A percentile compares a stretch with the other conserved stretches of the same genome.
phyloP scores from a whole-genome alignment of 2,329 filamentous ascomycete genomes.

The Ophiostoma sp. region DNA sequence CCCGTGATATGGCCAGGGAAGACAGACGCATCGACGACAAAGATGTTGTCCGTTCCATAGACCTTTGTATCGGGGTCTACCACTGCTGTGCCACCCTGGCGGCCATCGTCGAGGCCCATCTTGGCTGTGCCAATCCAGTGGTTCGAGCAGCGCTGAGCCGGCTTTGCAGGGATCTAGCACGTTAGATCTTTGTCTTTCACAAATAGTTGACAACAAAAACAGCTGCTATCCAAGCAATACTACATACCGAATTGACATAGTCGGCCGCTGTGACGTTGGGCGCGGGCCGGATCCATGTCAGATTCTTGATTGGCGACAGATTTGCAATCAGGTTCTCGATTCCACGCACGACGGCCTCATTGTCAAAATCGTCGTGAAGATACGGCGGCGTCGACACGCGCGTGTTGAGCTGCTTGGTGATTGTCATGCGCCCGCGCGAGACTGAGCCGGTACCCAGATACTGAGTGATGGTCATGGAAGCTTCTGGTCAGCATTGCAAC shows the following conservation, averaged over 20 bases:
- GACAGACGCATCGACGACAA: neutral
- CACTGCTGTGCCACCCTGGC: conserved; percentile 50
- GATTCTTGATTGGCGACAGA: too few relatives aligned
- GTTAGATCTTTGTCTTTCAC: conserved; percentile 32
- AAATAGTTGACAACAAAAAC: too few relatives aligned
- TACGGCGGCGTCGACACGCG: too few relatives aligned
- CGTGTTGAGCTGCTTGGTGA: too few relatives aligned
- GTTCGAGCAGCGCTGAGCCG: conserved; percentile 7
- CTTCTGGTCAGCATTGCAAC: too few relatives aligned
- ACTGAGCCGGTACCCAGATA: too few relatives aligned
- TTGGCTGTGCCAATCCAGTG: conserved; percentile 58
- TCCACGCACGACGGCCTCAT: too few relatives aligned
- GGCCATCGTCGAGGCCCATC: conserved; percentile 53
- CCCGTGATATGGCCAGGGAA: neutral
- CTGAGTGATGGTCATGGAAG: too few relatives aligned
- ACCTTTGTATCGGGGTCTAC: conserved; percentile 60
- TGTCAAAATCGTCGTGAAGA: too few relatives aligned
- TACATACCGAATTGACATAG: conserved; percentile 39
- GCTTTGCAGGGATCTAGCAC: conserved; percentile 42
- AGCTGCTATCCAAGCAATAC: conserved; percentile 24
- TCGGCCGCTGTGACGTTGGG: neutral
- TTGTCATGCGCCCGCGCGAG: too few relatives aligned
- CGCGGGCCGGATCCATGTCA: too few relatives aligned
- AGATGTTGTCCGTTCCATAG: conserved; percentile 59
- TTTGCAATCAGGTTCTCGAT: too few relatives aligned